These are phyloP conservation scores for Jacaranda copaia DNA, from an alignment of 257 asterid genomes.

Conservation along the genomic window DNA sequence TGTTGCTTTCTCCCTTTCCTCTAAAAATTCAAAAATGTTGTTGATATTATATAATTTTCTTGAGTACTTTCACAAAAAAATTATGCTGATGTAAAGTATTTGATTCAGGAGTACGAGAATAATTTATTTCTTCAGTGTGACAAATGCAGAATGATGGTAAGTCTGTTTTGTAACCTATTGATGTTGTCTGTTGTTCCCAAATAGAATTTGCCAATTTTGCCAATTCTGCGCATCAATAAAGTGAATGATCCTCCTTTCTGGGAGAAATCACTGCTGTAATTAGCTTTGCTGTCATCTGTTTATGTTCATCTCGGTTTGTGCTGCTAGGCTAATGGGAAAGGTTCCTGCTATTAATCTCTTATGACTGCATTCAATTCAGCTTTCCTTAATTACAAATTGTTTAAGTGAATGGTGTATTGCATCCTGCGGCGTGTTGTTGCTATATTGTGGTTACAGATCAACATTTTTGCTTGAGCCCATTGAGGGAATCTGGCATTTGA, in stretches of 20 bases:
- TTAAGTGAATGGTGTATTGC: constrained; percentile 5
- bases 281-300: constrained; percentile 27
- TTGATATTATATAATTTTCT: constrained; percentile 25
- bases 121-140: constrained; percentile 98
- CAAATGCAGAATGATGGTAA: constrained; percentile 99
- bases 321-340: constrained; percentile 17
- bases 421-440: background rate
- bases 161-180: constrained; percentile 26
- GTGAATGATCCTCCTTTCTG: constrained; percentile 29
- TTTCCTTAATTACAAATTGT: constrained; percentile 16
- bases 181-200: constrained; percentile 21
- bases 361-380: constrained; percentile 14
- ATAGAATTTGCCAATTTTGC: constrained; percentile 17
- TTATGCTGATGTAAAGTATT: constrained; percentile 43
- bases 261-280: constrained; percentile 20
- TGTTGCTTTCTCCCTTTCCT: constrained; percentile 24
- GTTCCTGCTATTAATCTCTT: constrained; percentile 29
- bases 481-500: constrained; percentile 22
- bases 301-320: constrained; percentile 13
- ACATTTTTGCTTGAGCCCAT: constrained; percentile 30
- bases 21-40: background rate
- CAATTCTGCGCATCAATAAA: constrained; percentile 20
- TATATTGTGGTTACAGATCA: constrained; percentile 30
- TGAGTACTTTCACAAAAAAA: background rate
- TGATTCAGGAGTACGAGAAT: constrained; percentile 93